A percentile compares a stretch with the other conserved stretches of the same genome.
Evolutionary conservation across 2,329 filamentous ascomycete genomes (phyloP).

Genomic region (Ophiostoma tasmaniense): DNA sequence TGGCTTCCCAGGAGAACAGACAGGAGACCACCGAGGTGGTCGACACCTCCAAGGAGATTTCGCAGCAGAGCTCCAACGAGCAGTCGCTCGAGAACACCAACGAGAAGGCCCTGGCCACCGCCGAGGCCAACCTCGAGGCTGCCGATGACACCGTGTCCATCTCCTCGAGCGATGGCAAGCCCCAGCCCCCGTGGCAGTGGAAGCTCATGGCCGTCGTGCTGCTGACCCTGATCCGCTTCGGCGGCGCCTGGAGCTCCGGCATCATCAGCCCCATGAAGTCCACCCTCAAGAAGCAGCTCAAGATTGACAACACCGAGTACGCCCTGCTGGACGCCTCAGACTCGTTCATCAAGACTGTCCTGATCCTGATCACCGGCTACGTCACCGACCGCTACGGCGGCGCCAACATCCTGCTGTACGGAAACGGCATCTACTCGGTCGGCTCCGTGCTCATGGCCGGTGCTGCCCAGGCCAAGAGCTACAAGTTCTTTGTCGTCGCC

Average conservation of each 20-base stretch:
- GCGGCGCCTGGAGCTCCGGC: constrained; percentile 19
- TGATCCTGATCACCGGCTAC: constrained; percentile 47
- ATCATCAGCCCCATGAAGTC: constrained; percentile 20
- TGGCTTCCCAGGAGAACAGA: constrained; percentile 3
- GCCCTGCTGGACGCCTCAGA: constrained; percentile 51
- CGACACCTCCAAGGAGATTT: background rate
- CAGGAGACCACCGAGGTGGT: background rate
- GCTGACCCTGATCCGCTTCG: constrained; percentile 18
- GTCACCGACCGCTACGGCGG: constrained; percentile 43
- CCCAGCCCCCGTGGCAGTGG: constrained; percentile 2
- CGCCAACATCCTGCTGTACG: constrained; percentile 45
- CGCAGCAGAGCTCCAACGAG: background rate
- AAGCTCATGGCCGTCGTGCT: constrained; percentile 19
- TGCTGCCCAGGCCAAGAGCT: constrained; percentile 47
- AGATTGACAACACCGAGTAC: constrained; percentile 53
- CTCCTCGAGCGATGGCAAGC: background rate
- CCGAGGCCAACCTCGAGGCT: background rate
- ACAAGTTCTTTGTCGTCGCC: constrained; percentile 52
- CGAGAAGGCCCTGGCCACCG: background rate
- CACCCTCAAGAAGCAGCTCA: constrained; percentile 32
- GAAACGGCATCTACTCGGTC: constrained; percentile 50
- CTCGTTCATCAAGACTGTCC: constrained; percentile 51
- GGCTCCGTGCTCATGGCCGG: constrained; percentile 52
- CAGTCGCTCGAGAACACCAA: background rate
- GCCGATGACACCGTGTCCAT: background rate